Evolutionary conservation across 768 basidiomycete genomes (phyloP).

Genomic region (Xanthoconium stramineum): DNA sequence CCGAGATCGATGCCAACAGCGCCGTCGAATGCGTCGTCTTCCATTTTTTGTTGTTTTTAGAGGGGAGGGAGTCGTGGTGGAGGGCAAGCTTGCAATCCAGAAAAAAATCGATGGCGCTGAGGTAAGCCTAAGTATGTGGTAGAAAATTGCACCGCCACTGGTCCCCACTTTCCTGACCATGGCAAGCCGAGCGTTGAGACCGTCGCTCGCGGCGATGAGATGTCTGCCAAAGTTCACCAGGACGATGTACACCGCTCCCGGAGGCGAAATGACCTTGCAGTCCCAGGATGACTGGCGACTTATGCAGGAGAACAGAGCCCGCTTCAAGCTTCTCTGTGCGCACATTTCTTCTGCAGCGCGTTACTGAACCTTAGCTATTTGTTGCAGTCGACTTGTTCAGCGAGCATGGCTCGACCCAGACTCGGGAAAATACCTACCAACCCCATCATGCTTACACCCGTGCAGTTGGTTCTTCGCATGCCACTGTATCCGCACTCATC

Average conservation of each 20-base stretch:
- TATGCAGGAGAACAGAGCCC: slow-evolving; percentile 57
- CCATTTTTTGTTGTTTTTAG: slow-evolving; percentile 58
- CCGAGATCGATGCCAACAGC: slow-evolving; percentile 97
- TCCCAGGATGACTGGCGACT: slow-evolving; percentile 62
- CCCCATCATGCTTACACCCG: slow-evolving; percentile 68
- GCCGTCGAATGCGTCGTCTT: slow-evolving; percentile 86
- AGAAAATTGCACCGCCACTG: slow-evolving; percentile 34
- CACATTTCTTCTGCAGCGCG: slow-evolving; percentile 17
- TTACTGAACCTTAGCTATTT: slow-evolving; percentile 9
- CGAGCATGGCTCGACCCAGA: slow-evolving; percentile 76
- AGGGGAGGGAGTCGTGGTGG: slow-evolving; percentile 33
- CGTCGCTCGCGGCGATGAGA: slow-evolving; percentile 21
- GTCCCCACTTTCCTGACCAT: slow-evolving; percentile 18
- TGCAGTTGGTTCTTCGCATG: slow-evolving; percentile 54
- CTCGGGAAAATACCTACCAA: slow-evolving; percentile 62
- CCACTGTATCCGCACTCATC: slow-evolving; percentile 85
- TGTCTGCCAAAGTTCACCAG: slow-evolving; percentile 23
- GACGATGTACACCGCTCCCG: slow-evolving; percentile 30
- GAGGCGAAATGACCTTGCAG: slow-evolving; percentile 34
- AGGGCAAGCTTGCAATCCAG: slow-evolving; percentile 14
- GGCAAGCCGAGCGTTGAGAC: slow-evolving; percentile 25
- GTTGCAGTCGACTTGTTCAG: slow-evolving; percentile 57
- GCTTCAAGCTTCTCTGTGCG: slow-evolving; percentile 55
- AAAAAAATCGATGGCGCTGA: slow-evolving; percentile 48
- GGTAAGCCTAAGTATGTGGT: slow-evolving; percentile 46